Evolutionary conservation across 345 rosid species (phyloP).

Genomic region (Ceriops decandra): DNA sequence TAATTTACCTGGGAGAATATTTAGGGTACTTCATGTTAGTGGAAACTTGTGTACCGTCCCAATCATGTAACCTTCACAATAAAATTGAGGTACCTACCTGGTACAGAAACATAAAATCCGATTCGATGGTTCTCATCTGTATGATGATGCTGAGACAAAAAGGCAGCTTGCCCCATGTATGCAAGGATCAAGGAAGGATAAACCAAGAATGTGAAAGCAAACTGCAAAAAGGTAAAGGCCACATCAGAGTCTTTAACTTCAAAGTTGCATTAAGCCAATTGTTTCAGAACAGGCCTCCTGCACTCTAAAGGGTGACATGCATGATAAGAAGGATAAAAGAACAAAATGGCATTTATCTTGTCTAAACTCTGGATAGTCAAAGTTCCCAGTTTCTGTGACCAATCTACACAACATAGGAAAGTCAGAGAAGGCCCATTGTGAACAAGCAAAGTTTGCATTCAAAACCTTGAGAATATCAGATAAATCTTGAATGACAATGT

Average conservation of each 20-base stretch:
- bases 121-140: conserved; percentile 39
- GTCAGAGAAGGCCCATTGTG: no score
- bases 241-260: conserved; percentile 5
- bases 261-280: background rate
- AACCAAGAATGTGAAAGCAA: conserved; percentile 84
- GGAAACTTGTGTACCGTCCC: conserved; percentile 11
- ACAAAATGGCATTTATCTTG: no score
- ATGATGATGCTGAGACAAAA: conserved; percentile 61
- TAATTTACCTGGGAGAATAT: conserved; percentile 47
- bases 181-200: conserved; percentile 89
- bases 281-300: background rate
- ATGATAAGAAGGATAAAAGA: background rate
- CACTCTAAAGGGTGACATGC: background rate
- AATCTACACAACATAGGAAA: no score
- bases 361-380: no score
- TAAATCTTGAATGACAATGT: no score
- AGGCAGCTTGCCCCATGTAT: conserved; percentile 97
- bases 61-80: conserved; percentile 12
- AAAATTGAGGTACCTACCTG: conserved; percentile 47
- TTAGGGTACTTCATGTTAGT: conserved; percentile 6
- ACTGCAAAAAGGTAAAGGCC: conserved; percentile 41
- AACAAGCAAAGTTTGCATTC: no score
- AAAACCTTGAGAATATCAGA: no score
- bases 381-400: no score
- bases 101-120: conserved; percentile 88